Base-by-base conservation (phyloP, 352 stramenopile genomes). In the Thraustotheca clavata region DNA sequence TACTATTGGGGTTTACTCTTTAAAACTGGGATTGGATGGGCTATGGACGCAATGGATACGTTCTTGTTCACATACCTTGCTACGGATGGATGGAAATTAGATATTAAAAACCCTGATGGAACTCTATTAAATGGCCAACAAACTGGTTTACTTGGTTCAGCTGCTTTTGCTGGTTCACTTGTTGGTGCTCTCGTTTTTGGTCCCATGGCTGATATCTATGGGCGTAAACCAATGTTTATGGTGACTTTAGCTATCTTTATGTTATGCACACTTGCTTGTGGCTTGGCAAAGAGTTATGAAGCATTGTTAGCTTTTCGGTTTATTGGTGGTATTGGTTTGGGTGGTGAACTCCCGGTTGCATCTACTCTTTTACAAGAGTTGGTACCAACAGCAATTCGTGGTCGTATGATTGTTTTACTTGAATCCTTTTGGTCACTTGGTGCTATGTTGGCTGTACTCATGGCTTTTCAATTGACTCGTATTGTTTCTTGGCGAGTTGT, bases 41-140 rank as follows among this genome's bases (percentile, higher is more conserved):
- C 81, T 49, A 83, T 90, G 67, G 75, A 90, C 66, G 78, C 81
- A 39, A 87, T 86, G 76, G 79, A 88, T 68, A 87, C 75, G 26
- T 83, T 88, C 49, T 52, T 89, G 47, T 87, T 89, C 54, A 84
- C 69, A 22, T 89, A 87, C 72, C 73, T 73, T 40, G 59, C 62
- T 11, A 62, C 69, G 24, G 20, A 60, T 20, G 8, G 55, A 4
- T 54, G 55, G 55, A 18, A 50, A 31, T 2, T 52, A 14, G 43
- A 52, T 18, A 31, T 52, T 24, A 24, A 18, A 24, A 52, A 52
- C n/a, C 16, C 9, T 31, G 43, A 52, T 31, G 43, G 43, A 14
- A 35, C 43, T 24, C 14, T 11, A 31, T 31, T 52, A 14, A 20
- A 24, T 24, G 11, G 29, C 14, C 52, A 47, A 26, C 16, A 61